Conservation (phyloP, 139 green algal species). For the Asterochloris erici region DNA sequence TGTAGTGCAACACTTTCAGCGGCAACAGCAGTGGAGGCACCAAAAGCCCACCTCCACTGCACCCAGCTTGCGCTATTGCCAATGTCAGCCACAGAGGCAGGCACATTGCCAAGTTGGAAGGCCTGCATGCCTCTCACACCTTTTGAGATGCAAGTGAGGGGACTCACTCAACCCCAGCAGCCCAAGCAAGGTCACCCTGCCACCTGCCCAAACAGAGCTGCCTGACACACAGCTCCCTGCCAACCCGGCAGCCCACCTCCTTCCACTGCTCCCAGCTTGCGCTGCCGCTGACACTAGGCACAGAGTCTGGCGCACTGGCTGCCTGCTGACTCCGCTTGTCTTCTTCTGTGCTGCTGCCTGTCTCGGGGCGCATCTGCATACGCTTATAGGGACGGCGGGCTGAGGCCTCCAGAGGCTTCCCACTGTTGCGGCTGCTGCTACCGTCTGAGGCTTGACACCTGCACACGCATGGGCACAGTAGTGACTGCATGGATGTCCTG, state of each 20-base stretch:
- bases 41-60: too few relatives aligned
- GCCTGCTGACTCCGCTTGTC: background rate
- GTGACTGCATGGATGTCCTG: background rate
- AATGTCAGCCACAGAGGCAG: too few relatives aligned
- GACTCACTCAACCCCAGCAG: too few relatives aligned
- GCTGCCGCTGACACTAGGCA: background rate
- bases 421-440: background rate
- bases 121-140: too few relatives aligned
- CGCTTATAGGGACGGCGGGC: background rate
- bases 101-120: too few relatives aligned
- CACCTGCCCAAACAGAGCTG: background rate
- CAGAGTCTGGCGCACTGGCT: background rate
- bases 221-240: too few relatives aligned
- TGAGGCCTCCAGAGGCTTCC: background rate
- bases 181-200: too few relatives aligned
- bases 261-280: background rate
- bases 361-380: background rate
- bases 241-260: background rate
- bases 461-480: background rate
- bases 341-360: background rate
- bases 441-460: slow-evolving; percentile 13
- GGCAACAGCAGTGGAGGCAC: too few relatives aligned
- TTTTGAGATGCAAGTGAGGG: too few relatives aligned
- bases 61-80: too few relatives aligned
- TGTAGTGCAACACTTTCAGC: too few relatives aligned